Percentiles rank a stretch among this genome's conserved stretches.
Conservation (phyloP, 2,329 filamentous ascomycete species). For the Aspergillus bombycis region DNA sequence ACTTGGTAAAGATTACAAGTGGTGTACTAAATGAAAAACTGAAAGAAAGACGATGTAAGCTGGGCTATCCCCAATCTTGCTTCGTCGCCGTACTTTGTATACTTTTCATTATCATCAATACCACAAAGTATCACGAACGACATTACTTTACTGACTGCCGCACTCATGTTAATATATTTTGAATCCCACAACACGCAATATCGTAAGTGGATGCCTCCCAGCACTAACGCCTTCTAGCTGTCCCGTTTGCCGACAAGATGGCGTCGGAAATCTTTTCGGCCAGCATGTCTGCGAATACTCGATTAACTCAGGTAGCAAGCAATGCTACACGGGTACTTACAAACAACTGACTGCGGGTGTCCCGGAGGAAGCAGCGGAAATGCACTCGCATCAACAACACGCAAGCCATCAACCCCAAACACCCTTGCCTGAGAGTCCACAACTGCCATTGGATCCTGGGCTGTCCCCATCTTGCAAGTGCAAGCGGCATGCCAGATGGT, state of each 20-base stretch:
- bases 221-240: neutral
- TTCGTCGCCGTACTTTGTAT: too few species aligned
- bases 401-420: constrained; percentile 33
- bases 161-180: neutral
- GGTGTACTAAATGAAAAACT: too few species aligned
- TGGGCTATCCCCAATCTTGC: too few species aligned
- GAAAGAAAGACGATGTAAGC: too few species aligned
- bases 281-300: constrained; percentile 30
- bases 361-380: constrained; percentile 42
- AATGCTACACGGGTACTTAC: constrained; percentile 21
- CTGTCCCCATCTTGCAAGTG: constrained; percentile 43
- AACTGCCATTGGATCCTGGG: constrained; percentile 33
- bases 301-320: neutral
- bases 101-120: too few species aligned
- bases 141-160: neutral
- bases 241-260: constrained; percentile 3
- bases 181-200: neutral
- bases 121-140: too few species aligned
- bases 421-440: constrained; percentile 35
- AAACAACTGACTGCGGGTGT: constrained; percentile 42
- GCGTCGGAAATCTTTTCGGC: constrained; percentile 43
- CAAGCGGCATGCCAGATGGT: constrained; percentile 39
- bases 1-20: too few species aligned
- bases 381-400: constrained; percentile 39
- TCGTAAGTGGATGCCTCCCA: neutral